Evolutionary conservation across 1,139 yeast genomes (phyloP).

Genomic region (Yamadazyma aaseri): DNA sequence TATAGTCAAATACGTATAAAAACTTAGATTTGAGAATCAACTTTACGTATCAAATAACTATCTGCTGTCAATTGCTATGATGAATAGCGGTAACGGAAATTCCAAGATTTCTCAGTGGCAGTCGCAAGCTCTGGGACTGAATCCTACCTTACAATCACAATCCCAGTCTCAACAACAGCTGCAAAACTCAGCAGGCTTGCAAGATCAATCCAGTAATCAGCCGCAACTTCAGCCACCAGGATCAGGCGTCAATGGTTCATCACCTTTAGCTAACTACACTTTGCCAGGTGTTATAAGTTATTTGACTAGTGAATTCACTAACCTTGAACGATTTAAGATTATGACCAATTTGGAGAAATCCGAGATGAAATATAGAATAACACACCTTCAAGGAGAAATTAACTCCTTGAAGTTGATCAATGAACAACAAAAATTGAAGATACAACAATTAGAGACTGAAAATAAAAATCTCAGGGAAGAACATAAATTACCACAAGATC

Average conservation of each 20-base stretch:
- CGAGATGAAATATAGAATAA: slow-evolving; percentile 54
- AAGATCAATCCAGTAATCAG: slow-evolving; percentile 6
- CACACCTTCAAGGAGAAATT: slow-evolving; percentile 55
- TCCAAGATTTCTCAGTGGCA: slow-evolving; percentile 15
- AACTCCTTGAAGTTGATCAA: slow-evolving; percentile 41
- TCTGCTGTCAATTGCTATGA: background rate
- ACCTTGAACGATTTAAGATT: slow-evolving; percentile 56
- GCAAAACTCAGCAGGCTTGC: slow-evolving; percentile 3
- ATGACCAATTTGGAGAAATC: slow-evolving; percentile 55
- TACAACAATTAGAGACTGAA: slow-evolving; percentile 27
- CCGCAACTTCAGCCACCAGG: slow-evolving; percentile 7
- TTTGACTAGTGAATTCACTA: slow-evolving; percentile 58
- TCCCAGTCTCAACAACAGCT: slow-evolving; percentile 3
- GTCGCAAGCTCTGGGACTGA: slow-evolving; percentile 5
- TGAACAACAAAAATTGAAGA: slow-evolving; percentile 34
- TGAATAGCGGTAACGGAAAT: slow-evolving; percentile 5
- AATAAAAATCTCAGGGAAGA: slow-evolving; percentile 6
- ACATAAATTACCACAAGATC: slow-evolving; percentile 2
- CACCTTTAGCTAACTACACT: slow-evolving; percentile 41
- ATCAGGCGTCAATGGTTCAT: slow-evolving; percentile 5
- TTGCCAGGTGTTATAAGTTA: slow-evolving; percentile 67
- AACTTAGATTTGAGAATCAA: too few relatives aligned
- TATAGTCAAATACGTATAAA: too few relatives aligned
- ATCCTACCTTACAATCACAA: background rate
- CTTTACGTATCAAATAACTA: too few relatives aligned